A percentile compares a stretch with the other conserved stretches of the same genome.
These are phyloP conservation scores for Ogataea ganodermae DNA, from an alignment of 805 yeast genomes.

Conservation along the genomic window DNA sequence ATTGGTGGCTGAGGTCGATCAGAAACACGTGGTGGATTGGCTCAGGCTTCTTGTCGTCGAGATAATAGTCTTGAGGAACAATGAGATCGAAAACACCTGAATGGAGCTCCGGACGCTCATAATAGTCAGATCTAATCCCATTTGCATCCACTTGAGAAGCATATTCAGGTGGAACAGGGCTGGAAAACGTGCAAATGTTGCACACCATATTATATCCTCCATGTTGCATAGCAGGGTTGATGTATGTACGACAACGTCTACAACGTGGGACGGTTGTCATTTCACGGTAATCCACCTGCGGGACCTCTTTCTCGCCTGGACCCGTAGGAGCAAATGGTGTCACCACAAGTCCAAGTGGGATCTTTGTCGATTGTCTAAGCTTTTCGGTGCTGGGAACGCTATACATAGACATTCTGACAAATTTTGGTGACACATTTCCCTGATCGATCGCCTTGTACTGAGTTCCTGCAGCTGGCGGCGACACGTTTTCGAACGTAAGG, in stretches of 20 bases:
- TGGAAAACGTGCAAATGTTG: constrained; percentile 82
- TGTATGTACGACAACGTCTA: constrained; percentile 85
- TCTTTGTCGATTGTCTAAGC: constrained; percentile 63
- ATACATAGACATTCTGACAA: constrained; percentile 77
- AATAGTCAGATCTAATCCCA: constrained; percentile 64
- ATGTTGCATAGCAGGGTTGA: constrained; percentile 80
- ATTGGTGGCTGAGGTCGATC: constrained; percentile 65
- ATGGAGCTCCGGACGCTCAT: constrained; percentile 70
- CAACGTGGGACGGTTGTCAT: constrained; percentile 82
- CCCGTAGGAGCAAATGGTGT: constrained; percentile 77
- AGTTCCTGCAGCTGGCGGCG: constrained; percentile 83
- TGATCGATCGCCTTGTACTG: constrained; percentile 74
- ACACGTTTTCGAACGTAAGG: constrained; percentile 71
- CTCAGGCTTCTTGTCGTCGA: constrained; percentile 38
- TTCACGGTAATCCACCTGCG: constrained; percentile 61
- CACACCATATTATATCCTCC: constrained; percentile 69
- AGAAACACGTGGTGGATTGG: constrained; percentile 72
- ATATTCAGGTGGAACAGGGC: constrained; percentile 68
- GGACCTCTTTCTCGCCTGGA: constrained; percentile 57
- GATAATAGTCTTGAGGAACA: constrained; percentile 74
- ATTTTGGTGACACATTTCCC: constrained; percentile 80
- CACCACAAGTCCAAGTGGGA: constrained; percentile 80
- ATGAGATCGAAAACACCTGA: constrained; percentile 83
- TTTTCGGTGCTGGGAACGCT: constrained; percentile 76
- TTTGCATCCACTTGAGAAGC: constrained; percentile 59